phyloP scores from a whole-genome alignment of 768 basidiomycete species.

The Cyathus striatus region DNA sequence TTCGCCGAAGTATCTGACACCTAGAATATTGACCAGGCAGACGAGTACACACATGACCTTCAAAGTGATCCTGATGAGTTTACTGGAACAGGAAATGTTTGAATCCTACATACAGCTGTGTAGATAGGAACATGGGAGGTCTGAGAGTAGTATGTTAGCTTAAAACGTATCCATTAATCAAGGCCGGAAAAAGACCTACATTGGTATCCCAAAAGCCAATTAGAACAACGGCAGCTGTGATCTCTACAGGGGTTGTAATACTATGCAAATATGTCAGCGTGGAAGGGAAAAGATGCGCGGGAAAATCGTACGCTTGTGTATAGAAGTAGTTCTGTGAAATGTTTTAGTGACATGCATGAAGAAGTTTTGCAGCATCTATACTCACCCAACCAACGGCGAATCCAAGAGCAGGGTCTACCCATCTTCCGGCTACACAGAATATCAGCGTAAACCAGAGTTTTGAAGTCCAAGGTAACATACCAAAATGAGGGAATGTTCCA shows the following conservation, averaged over 20 bases:
- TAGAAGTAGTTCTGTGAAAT: conserved; percentile 34
- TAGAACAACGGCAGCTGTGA: conserved; percentile 66
- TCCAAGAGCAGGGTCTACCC: conserved; percentile 56
- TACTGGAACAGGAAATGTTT: background rate
- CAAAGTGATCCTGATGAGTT: background rate
- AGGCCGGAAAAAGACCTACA: conserved; percentile 24
- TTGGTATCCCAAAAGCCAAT: conserved; percentile 69
- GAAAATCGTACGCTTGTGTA: conserved; percentile 28
- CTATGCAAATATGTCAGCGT: conserved; percentile 14
- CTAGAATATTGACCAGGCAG: conserved; percentile 62
- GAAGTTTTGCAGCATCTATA: background rate
- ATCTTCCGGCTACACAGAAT: conserved; percentile 49
- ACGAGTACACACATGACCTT: conserved; percentile 50
- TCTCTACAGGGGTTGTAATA: conserved; percentile 69
- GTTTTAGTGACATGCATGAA: background rate
- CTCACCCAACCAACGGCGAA: conserved; percentile 54
- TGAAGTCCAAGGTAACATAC: no score
- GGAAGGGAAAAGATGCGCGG: background rate
- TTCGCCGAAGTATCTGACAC: conserved; percentile 71
- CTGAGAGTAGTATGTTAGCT: conserved; percentile 26
- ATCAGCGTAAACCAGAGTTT: no score
- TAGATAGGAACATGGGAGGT: conserved; percentile 47
- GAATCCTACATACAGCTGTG: conserved; percentile 30
- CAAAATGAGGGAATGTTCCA: conserved; percentile 74
- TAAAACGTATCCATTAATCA: no score